A percentile compares a stretch with the other conserved stretches of the same genome.
These are phyloP conservation scores for Chlorella variabilis DNA, from an alignment of 163 green algal genomes.

Conservation along the genomic window DNA sequence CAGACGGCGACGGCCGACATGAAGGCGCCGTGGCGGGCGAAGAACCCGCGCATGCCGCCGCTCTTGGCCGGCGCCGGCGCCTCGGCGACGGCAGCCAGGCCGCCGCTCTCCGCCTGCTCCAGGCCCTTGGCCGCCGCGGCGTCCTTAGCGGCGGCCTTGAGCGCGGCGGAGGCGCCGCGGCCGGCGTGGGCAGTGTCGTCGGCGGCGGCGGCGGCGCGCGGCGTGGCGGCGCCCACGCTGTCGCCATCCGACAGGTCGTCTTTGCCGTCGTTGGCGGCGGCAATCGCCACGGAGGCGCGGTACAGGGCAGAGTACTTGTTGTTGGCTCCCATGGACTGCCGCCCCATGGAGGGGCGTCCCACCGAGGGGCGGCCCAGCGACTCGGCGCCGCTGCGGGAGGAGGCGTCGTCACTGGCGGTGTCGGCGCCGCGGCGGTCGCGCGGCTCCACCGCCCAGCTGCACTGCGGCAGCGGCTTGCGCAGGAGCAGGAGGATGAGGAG, in stretches of 20 bases:
- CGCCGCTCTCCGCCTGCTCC: not conserved
- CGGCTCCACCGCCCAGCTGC: conserved; percentile 26
- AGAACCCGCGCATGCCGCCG: not conserved
- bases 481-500: conserved; percentile 53
- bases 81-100: not conserved
- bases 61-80: not conserved
- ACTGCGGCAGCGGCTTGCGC: conserved; percentile 40
- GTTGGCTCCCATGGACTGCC: not conserved
- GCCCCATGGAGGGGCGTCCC: no score
- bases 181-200: no score
- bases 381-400: not conserved
- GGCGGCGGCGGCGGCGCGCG: no score
- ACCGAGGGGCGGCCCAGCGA: not conserved
- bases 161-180: no score
- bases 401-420: not conserved
- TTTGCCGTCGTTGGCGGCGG: no score
- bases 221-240: not conserved
- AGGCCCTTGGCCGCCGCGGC: not conserved
- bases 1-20: conserved; percentile 29
- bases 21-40: not conserved
- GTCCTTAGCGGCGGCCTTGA: no score
- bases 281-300: not conserved
- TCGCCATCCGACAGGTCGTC: no score
- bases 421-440: not conserved
- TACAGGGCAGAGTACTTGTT: not conserved